phyloP scores from a whole-genome alignment of 2,329 filamentous ascomycete genomes.

The Aspergillus ibericus region DNA sequence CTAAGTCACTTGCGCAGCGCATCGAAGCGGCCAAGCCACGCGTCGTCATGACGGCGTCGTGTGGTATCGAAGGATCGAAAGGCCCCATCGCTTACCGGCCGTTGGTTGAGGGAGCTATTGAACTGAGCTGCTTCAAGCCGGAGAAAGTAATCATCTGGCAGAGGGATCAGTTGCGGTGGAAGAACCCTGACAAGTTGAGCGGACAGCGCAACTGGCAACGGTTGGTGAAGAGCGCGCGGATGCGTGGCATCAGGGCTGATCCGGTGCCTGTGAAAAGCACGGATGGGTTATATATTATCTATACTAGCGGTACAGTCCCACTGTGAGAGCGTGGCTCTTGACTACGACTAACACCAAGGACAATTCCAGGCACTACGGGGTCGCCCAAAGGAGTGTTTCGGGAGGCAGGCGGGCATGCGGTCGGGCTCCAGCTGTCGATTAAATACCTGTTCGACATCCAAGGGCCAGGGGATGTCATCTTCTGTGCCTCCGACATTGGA shows the following conservation, averaged over 20 bases:
- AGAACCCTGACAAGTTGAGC: constrained; percentile 62
- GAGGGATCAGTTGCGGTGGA: constrained; percentile 73
- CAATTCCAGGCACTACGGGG: constrained; percentile 67
- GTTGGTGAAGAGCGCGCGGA: constrained; percentile 68
- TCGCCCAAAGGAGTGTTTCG: constrained; percentile 79
- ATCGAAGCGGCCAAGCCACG: constrained; percentile 79
- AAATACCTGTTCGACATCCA: constrained; percentile 79
- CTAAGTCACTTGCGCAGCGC: constrained; percentile 77
- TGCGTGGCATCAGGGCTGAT: constrained; percentile 66
- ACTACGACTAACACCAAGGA: constrained; percentile 10
- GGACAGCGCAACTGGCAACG: constrained; percentile 80
- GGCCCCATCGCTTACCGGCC: constrained; percentile 74
- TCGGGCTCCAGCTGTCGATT: constrained; percentile 79
- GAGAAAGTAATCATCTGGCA: constrained; percentile 78
- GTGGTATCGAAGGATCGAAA: constrained; percentile 85
- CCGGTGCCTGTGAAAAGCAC: constrained; percentile 76
- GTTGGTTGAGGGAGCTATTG: constrained; percentile 72
- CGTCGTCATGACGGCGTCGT: constrained; percentile 82
- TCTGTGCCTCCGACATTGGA: constrained; percentile 82
- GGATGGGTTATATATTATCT: constrained; percentile 86
- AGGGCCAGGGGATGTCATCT: constrained; percentile 79
- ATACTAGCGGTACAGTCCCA: constrained; percentile 62
- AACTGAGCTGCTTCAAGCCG: constrained; percentile 69
- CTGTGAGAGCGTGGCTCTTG: background rate
- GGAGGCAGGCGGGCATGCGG: constrained; percentile 82